Evolutionary conservation across 139 green algal genomes (phyloP), one percentile per base, ranked within the genome.

Genomic region (Pleodorina starrii): DNA sequence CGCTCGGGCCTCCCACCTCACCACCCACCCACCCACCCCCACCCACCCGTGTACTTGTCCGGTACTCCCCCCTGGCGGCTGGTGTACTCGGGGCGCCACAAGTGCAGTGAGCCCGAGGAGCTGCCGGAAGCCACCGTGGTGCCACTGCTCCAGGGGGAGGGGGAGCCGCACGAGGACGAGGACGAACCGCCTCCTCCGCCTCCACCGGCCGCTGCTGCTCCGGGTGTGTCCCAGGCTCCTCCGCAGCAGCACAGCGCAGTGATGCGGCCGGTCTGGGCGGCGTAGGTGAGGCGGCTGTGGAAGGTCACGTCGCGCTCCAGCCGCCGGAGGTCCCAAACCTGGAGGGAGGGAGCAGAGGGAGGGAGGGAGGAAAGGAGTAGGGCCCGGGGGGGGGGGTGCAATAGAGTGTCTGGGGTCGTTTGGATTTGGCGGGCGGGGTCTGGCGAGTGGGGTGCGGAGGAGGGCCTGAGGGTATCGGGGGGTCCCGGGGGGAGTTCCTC

Each of bases 291-390:
- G 16, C 94, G 93, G 40, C 89, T 95, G 66, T 91, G 92, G 89
- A 99, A 99, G 48, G 94, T 96, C 19, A 98, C 92, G 84, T 99
- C 97, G 2, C 92, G 88, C 90, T 99, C 97, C 68, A 99, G 85
- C 21, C 95, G 93, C 0, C 95, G 91, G 38, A 94, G 94, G 92
- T 99, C 97, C 97, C 97, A 99, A 35, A 99, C 90, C 92, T 97
- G 88, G 73, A n/a, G 21, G 16, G 0, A 29, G 12, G 27, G n/a
- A 9, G 50, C 6, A 0, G 74, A 40, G 75, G 76, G 19, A n/a
- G 36, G 54, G 38, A 6, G 36, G 19, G 36, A 74, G 78, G 32
- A 40, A 57, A 17, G 77, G 29, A 68, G 46, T 27, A 43, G 27
- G 46, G 75, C 5, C 12, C 5, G 42, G n/a, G 19, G 43, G 48